A percentile compares a stretch with the other conserved stretches of the same genome.
phyloP scores from a whole-genome alignment of 768 basidiomycete genomes.

The Coprinellus aureogranulatus region DNA sequence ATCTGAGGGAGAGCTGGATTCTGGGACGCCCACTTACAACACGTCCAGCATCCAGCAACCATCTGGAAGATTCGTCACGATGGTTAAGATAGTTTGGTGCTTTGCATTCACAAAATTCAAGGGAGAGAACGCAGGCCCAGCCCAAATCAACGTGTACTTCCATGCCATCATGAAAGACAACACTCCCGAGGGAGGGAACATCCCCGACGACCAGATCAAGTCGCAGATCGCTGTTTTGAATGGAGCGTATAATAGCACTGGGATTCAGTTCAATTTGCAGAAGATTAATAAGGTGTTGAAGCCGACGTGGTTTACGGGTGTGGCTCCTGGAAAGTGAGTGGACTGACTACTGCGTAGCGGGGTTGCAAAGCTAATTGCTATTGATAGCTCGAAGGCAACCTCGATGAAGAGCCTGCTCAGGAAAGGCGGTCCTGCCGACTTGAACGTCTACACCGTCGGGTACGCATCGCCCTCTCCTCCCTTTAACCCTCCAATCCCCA shows the following conservation, averaged over 20 bases:
- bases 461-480: constrained; percentile 1
- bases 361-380: too few species aligned
- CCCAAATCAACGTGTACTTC: too few species aligned
- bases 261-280: background rate
- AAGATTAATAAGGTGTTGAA: background rate
- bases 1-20: background rate
- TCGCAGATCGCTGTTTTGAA: background rate
- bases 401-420: constrained; percentile 17
- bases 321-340: background rate
- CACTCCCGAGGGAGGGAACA: too few species aligned
- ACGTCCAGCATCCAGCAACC: constrained; percentile 15
- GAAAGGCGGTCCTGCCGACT: constrained; percentile 9
- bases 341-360: too few species aligned
- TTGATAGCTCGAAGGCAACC: background rate
- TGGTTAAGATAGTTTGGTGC: background rate
- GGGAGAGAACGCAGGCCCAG: too few species aligned
- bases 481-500: too few species aligned
- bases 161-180: too few species aligned
- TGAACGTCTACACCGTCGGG: constrained; percentile 23
- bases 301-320: background rate
- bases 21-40: constrained; percentile 2
- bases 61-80: constrained; percentile 2
- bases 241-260: background rate
- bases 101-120: too few species aligned
- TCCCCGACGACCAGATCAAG: background rate